Evolutionary conservation across 1,139 yeast genomes (phyloP).

Genomic region (Taphrina populina): DNA sequence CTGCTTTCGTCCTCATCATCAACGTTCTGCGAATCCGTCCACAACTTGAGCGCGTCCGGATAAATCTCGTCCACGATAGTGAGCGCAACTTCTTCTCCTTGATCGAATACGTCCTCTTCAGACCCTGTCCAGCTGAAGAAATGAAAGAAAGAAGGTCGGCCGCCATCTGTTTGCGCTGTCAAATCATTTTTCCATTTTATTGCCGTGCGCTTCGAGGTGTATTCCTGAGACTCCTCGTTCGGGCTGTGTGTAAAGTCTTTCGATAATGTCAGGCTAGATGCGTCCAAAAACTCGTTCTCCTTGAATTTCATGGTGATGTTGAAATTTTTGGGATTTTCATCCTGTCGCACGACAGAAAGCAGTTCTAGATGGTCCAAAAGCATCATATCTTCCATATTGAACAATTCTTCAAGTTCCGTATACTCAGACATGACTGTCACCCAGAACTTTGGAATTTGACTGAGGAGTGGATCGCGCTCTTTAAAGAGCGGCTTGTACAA

Average conservation of each 20-base stretch:
- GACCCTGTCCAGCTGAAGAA: constrained; percentile 46
- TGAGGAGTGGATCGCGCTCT: constrained; percentile 43
- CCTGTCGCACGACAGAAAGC: constrained; percentile 44
- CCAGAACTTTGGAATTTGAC: constrained; percentile 48
- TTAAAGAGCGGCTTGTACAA: constrained; percentile 45
- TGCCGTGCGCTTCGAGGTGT: constrained; percentile 40
- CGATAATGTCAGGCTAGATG: constrained; percentile 30
- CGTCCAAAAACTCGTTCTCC: constrained; percentile 44
- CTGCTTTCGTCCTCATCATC: constrained; percentile 41
- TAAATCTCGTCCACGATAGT: constrained; percentile 47
- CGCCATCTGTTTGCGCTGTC: constrained; percentile 41
- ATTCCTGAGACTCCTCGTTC: constrained; percentile 40
- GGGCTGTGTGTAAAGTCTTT: constrained; percentile 34
- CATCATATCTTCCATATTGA: constrained; percentile 44
- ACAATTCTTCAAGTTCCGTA: constrained; percentile 42
- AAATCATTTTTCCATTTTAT: constrained; percentile 47
- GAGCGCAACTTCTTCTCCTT: constrained; percentile 47
- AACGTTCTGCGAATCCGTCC: constrained; percentile 41
- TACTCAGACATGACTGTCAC: constrained; percentile 44
- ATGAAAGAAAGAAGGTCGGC: constrained; percentile 44
- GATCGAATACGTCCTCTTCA: constrained; percentile 44
- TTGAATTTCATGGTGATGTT: constrained; percentile 44
- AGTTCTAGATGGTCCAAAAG: constrained; percentile 43
- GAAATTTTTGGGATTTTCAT: constrained; percentile 43
- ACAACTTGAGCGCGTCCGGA: constrained; percentile 47